phyloP scores from a whole-genome alignment of 352 stramenopile species.

The Albugo laibachii region DNA sequence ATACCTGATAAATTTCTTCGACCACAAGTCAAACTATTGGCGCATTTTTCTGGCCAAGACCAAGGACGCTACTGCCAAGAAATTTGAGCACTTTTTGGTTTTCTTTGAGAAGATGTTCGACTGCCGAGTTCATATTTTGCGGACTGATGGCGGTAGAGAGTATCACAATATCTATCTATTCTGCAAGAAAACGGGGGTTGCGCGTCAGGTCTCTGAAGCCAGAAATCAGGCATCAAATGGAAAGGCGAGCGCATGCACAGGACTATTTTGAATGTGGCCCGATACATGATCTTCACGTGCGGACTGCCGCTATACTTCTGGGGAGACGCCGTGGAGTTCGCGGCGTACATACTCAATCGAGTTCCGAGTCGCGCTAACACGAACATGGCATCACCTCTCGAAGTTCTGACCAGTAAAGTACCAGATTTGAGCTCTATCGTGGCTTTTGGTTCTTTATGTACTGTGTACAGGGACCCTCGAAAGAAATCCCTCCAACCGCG shows the following conservation, averaged over 20 bases:
- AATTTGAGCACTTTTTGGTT: not conserved
- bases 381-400: slow-evolving; percentile 1
- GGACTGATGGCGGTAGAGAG: not conserved
- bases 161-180: not conserved
- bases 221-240: not conserved
- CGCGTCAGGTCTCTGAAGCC: not conserved
- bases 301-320: slow-evolving; percentile 4
- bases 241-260: not conserved
- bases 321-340: slow-evolving; percentile 3
- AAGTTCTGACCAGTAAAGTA: slow-evolving; percentile 2
- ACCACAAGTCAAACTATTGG: not conserved
- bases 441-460: slow-evolving; percentile 8
- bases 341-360: not conserved
- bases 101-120: not conserved
- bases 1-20: not conserved
- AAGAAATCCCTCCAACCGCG: not conserved
- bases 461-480: slow-evolving; percentile 2
- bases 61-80: not conserved
- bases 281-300: slow-evolving; percentile 4
- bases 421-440: not conserved
- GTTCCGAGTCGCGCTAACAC: slow-evolving; percentile 1
- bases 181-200: not conserved
- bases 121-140: not conserved
- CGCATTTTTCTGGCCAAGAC: not conserved
- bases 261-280: not conserved